Percentiles rank a stretch among this genome's conserved stretches.
phyloP scores from a whole-genome alignment of 129 eudicot species.

The Oenanthe sinensis region DNA sequence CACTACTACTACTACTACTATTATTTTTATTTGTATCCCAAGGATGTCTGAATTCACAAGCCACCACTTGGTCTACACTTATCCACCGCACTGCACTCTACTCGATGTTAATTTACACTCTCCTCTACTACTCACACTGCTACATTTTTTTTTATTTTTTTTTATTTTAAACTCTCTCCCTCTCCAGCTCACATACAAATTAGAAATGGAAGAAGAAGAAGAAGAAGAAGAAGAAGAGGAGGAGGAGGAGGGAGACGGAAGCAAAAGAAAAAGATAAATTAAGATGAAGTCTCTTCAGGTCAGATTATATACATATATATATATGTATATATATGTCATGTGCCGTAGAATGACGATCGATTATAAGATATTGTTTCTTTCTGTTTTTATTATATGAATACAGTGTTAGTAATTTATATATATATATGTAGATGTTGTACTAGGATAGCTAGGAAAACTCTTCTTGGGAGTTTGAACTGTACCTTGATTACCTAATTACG shows the following conservation, averaged over 20 bases:
- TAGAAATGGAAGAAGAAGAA: not conserved
- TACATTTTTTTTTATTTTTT: not conserved
- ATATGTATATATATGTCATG: not conserved
- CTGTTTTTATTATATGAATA: not conserved
- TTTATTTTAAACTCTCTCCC: not conserved
- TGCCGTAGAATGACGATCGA: no score
- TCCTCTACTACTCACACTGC: not conserved
- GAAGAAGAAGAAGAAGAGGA: no score
- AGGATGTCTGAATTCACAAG: no score
- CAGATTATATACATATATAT: not conserved
- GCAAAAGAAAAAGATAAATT: not conserved
- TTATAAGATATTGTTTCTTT: not conserved
- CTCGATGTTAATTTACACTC: no score
- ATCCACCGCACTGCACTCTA: not conserved
- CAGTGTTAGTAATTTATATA: no score
- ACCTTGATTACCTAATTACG: not conserved
- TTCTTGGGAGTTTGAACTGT: constrained; percentile 4
- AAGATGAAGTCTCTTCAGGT: not conserved
- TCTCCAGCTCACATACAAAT: not conserved
- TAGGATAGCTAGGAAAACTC: not conserved
- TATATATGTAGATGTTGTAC: not conserved
- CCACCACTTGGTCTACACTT: not conserved
- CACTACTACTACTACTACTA: no score
- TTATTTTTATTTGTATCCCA: no score
- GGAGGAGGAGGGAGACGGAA: not conserved